Conservation (phyloP, 345 rosid genomes). For the Moricandia arvensis region DNA sequence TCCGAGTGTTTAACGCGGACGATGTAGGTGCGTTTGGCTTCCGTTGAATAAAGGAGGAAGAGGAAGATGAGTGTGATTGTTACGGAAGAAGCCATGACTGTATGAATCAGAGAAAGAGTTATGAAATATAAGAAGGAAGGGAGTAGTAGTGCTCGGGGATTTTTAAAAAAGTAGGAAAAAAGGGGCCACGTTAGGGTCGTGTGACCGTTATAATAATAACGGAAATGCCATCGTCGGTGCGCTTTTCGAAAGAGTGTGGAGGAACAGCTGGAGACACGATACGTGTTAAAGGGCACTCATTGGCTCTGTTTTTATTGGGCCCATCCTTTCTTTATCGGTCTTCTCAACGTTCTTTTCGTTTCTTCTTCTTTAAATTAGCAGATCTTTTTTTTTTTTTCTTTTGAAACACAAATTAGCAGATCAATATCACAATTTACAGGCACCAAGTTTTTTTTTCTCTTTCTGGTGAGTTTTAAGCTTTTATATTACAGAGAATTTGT, state of each 20-base stretch:
- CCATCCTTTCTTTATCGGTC: slow-evolving; percentile 22
- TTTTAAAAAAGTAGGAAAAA: not conserved
- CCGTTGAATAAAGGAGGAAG: not conserved
- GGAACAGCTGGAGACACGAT: slow-evolving; percentile 39
- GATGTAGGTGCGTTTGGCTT: slow-evolving; percentile 59
- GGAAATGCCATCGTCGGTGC: slow-evolving; percentile 40
- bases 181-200: slow-evolving; percentile 35
- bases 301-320: slow-evolving; percentile 17
- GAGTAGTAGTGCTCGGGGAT: not conserved
- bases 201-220: slow-evolving; percentile 31
- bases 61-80: slow-evolving; percentile 21
- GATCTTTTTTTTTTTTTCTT: not conserved
- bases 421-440: too few relatives aligned
- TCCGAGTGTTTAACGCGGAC: slow-evolving; percentile 65
- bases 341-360: slow-evolving; percentile 24
- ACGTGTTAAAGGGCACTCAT: slow-evolving; percentile 18
- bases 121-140: slow-evolving; percentile 8
- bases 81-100: slow-evolving; percentile 29
- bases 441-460: too few relatives aligned
- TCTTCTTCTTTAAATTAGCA: not conserved
- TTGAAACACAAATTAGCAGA: not conserved
- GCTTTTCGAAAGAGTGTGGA: slow-evolving; percentile 19
- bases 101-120: slow-evolving; percentile 10
- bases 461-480: too few relatives aligned
- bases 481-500: too few relatives aligned